phyloP scores from a whole-genome alignment of 2,329 filamentous ascomycete genomes.

The Verticillium zaregamsianum region DNA sequence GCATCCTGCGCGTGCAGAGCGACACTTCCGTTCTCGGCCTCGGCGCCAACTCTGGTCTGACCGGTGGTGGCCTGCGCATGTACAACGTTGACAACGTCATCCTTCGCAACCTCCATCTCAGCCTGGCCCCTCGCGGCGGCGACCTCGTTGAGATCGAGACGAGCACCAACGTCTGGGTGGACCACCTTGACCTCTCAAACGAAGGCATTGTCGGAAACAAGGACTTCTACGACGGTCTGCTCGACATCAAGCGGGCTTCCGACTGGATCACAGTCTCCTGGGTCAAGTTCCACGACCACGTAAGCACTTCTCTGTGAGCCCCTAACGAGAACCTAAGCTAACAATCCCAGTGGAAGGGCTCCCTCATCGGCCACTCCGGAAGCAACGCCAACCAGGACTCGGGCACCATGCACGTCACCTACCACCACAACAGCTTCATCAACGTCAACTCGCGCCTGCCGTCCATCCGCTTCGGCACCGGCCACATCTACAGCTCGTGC shows the following conservation, averaged over 20 bases:
- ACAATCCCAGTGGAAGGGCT: conserved; percentile 50
- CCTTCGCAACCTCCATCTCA: conserved; percentile 46
- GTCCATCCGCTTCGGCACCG: conserved; percentile 54
- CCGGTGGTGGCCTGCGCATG: conserved; percentile 38
- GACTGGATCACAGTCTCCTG: conserved; percentile 38
- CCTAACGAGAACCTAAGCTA: conserved; percentile 7
- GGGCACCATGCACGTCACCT: conserved; percentile 52
- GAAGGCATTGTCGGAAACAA: conserved; percentile 34
- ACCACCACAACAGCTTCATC: conserved; percentile 51
- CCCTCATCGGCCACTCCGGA: conserved; percentile 55
- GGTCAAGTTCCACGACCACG: conserved; percentile 40
- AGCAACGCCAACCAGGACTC: conserved; percentile 48
- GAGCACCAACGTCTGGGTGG: conserved; percentile 47
- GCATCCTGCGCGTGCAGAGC: conserved; percentile 35
- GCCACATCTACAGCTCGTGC: conserved; percentile 52
- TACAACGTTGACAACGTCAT: conserved; percentile 45
- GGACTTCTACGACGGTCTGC: conserved; percentile 41
- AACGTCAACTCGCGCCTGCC: conserved; percentile 51
- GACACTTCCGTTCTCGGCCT: conserved; percentile 47
- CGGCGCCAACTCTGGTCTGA: conserved; percentile 30
- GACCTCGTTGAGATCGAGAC: conserved; percentile 40
- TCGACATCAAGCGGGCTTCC: conserved; percentile 39
- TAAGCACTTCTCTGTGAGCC: background rate
- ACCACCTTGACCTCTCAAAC: conserved; percentile 39
- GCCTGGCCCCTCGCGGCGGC: conserved; percentile 35